Evolutionary conservation across 1,284 basidiomycete species (phyloP).

Genomic region (Coriolopsis trogii): DNA sequence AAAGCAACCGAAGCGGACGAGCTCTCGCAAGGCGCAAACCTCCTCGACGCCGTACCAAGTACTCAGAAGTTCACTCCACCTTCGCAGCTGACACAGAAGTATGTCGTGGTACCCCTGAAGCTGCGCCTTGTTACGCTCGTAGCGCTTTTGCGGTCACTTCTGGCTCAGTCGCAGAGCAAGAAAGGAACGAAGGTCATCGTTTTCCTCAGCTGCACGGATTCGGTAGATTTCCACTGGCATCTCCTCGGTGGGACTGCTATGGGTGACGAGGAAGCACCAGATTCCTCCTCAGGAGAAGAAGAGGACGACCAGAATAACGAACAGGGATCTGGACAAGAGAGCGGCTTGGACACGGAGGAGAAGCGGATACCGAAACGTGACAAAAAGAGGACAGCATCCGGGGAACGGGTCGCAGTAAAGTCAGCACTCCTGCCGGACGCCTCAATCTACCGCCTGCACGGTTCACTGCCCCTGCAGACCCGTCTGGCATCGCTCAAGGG

Average conservation of each 20-base stretch:
- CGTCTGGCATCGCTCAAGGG: slow-evolving; percentile 83
- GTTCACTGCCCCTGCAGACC: slow-evolving; percentile 83
- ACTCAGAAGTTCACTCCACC: slow-evolving; percentile 87
- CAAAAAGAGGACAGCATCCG: slow-evolving; percentile 26
- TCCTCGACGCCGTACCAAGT: slow-evolving; percentile 19
- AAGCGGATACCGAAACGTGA: slow-evolving; percentile 17
- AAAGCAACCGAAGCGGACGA: slow-evolving; percentile 61
- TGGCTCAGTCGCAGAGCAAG: slow-evolving; percentile 58
- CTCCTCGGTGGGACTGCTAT: slow-evolving; percentile 83
- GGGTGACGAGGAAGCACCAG: slow-evolving; percentile 44
- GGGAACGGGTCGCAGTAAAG: slow-evolving; percentile 54
- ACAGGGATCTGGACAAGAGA: slow-evolving; percentile 30
- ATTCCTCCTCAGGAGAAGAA: slow-evolving; percentile 29
- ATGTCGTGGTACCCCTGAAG: slow-evolving; percentile 91
- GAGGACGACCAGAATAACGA: slow-evolving; percentile 21
- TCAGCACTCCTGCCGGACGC: slow-evolving; percentile 84
- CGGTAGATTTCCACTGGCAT: slow-evolving; percentile 96
- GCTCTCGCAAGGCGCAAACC: slow-evolving; percentile 23
- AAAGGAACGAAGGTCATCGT: slow-evolving; percentile 82
- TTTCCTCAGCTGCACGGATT: slow-evolving; percentile 96
- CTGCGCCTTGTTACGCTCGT: slow-evolving; percentile 90
- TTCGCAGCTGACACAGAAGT: slow-evolving; percentile 93
- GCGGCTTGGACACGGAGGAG: background rate
- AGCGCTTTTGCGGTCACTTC: slow-evolving; percentile 78
- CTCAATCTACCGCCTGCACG: slow-evolving; percentile 91